Evolutionary conservation across 2,329 filamentous ascomycete genomes (phyloP), one percentile per base, ranked within the genome.

Genomic region (Venturia pyrina): DNA sequence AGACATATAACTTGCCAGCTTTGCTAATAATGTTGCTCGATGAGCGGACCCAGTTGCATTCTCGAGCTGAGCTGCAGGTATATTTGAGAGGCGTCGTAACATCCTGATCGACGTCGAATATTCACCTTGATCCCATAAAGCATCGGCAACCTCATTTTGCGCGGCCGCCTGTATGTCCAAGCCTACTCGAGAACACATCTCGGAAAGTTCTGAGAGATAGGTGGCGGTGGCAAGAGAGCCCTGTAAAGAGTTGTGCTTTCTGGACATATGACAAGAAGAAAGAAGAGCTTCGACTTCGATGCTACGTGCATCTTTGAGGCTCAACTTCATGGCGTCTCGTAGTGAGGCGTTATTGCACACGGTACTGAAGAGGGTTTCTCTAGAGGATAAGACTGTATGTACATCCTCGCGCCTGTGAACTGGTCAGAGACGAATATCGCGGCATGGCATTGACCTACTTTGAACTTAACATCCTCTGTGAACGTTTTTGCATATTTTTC

Each of bases 81-180:
- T 34, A 1, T n/a, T 70, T 40, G 73, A 73, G 13, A 97, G 82
- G 56, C 85, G 83, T 71, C 93, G 89, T 24, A 98, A 84, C 83
- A 98, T 93, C 46, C 88, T 85, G 67, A 99, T 96, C 0, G 95
- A 96, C 0, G 90, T 86, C 24, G 88, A 86, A 80, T 91, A 90
- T 75, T 99, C 93, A 15, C 92, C 92, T 73, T 96, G 89, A 68
- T 96, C 91, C 93, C 95, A 99, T 0, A 99, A 80, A 7, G 96
- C 91, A 71, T 89, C 91, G 13, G 96, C 93, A 8, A 90, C 85
- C 75, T 98, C 95, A 65, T 93, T 85, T 69, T 88, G 87, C 48
- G 92, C 85, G 15, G 87, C 87, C 15, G 87, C 89, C 72, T 92
- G 89, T 57, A 97, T 85, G 66, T 87, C 84, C 1, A 98, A 78